Percentiles rank a stretch among this genome's conserved stretches.
These are phyloP conservation scores for Soucietia sequanensis DNA, from an alignment of 805 yeast species.

Conservation along the genomic window DNA sequence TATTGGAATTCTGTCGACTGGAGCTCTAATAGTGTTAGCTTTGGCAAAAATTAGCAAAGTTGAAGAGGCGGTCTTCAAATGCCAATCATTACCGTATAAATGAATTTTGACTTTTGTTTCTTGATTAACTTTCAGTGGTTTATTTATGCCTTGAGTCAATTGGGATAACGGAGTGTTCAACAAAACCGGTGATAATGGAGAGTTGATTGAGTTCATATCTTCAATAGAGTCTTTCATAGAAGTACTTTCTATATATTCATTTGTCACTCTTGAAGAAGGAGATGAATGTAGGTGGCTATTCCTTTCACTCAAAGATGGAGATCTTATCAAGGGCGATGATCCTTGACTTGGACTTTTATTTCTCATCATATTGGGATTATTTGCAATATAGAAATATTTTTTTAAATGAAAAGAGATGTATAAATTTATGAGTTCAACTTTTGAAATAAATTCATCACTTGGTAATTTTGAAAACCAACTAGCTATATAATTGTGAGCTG, in stretches of 20 bases:
- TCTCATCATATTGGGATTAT: conserved; percentile 20
- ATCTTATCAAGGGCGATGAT: background rate
- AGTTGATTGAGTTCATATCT: conserved; percentile 8
- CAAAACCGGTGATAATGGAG: conserved; percentile 3
- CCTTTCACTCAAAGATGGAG: background rate
- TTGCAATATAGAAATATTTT: conserved; percentile 43
- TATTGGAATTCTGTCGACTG: conserved; percentile 18
- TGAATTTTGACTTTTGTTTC: conserved; percentile 45
- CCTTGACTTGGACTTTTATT: conserved; percentile 3
- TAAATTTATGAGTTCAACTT: conserved; percentile 68
- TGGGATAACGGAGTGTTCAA: conserved; percentile 6
- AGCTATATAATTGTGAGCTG: conserved; percentile 42
- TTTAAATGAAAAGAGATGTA: conserved; percentile 77
- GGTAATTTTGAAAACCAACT: conserved; percentile 56
- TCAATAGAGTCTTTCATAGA: conserved; percentile 18
- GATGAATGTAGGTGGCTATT: no score
- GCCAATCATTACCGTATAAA: conserved; percentile 82
- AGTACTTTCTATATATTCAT: conserved; percentile 22
- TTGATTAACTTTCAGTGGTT: conserved; percentile 9
- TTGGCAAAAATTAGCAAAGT: conserved; percentile 53
- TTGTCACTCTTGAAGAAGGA: conserved; percentile 4
- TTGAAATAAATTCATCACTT: conserved; percentile 41
- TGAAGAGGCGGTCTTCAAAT: conserved; percentile 63
- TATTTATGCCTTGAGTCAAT: conserved; percentile 7
- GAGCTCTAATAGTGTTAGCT: conserved; percentile 45